Base-by-base conservation (phyloP, 1,284 basidiomycete genomes). In the Apiotrichum brassicae region DNA sequence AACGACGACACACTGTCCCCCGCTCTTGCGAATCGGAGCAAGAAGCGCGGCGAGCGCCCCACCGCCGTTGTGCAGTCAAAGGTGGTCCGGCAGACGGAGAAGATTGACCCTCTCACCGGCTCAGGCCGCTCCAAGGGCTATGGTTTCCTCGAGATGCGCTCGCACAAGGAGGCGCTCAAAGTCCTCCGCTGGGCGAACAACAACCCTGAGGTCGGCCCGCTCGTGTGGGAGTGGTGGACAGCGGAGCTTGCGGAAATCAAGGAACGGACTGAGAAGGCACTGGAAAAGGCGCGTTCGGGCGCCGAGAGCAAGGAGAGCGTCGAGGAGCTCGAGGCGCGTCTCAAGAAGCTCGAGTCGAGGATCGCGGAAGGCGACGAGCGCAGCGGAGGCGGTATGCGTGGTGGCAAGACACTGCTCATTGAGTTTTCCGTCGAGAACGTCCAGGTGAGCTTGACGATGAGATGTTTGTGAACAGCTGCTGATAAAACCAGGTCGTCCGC, bases 341-440 rank as follows among this genome's bases (percentile, higher is more conserved):
- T 90, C 58, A 78, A 63, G 53, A 70, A 66, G 60, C 57, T 72
- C 43, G 61, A 63, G 26, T 54, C 52, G 24, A 61, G 68, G 34
- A 54, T 66, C 18, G 57, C 58, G 43, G 71, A 73, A 49, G 64
- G 68, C 13, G 63, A 63, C 48, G 63, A 63, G 43, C 53, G 59
- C 24, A 51, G 48, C 35, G 51, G 48, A 7, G 68, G 67, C 18
- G 70, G 67, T 28, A 74, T 75, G 72, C 62, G 71, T 34, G 68
- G 77, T 57, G 83, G 83, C 25, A 80, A 75, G 64, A 77, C 82
- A 13, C 75, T 95, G 44, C 84, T 94, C 57, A 81, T 91, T 26
- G 91, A 95, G 74, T 94, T 93, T 72, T 91, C 87, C 34, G 87
- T 94, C 49, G 89, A 97, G 77, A 95, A 97, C 63, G 78, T 89